phyloP scores from a whole-genome alignment of 805 yeast species.

The Candida ascalaphidarum region DNA sequence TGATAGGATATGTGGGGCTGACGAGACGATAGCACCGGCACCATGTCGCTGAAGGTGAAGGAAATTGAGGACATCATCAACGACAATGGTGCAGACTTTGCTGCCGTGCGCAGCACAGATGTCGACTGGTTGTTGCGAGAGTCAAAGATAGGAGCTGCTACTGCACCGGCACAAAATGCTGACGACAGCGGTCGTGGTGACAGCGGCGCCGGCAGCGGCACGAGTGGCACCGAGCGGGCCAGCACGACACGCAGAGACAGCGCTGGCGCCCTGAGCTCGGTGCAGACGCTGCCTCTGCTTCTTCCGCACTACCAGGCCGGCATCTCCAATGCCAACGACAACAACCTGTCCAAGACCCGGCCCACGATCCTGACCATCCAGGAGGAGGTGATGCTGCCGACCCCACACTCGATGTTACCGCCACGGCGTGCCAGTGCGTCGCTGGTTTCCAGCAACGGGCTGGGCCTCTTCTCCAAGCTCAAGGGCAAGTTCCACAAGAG shows the following conservation, averaged over 20 bases:
- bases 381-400: slow-evolving; percentile 7
- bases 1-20: too few species aligned
- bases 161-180: too few species aligned
- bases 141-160: slow-evolving; percentile 9
- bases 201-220: too few species aligned
- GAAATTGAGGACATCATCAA: neutral
- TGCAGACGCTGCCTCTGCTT: neutral
- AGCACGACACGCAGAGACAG: too few species aligned
- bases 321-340: slow-evolving; percentile 25
- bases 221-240: too few species aligned
- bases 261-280: too few species aligned
- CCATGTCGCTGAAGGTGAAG: too few species aligned
- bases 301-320: slow-evolving; percentile 9
- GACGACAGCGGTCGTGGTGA: too few species aligned
- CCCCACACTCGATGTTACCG: too few species aligned
- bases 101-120: slow-evolving; percentile 33
- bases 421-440: slow-evolving; percentile 12
- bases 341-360: slow-evolving; percentile 19
- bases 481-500: slow-evolving; percentile 22
- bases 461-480: slow-evolving; percentile 26
- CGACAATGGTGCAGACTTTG: slow-evolving; percentile 1
- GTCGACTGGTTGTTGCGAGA: slow-evolving; percentile 47
- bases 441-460: slow-evolving; percentile 8
- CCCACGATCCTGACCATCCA: slow-evolving; percentile 22
- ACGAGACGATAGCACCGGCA: too few species aligned